Conservation (phyloP, 306 rosid genomes). For the Myrica gale region DNA sequence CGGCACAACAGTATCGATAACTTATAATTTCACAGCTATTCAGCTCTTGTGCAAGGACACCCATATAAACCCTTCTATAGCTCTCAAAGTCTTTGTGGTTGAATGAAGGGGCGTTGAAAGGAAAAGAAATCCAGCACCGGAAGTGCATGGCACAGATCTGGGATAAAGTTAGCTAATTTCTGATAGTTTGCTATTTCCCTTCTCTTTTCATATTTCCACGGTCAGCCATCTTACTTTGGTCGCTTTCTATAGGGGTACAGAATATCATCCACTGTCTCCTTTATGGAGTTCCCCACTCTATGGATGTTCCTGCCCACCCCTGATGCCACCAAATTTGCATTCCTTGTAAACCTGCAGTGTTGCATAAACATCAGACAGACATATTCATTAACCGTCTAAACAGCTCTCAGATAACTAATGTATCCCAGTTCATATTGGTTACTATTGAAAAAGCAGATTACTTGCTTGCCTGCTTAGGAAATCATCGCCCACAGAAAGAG, state of each 20-base stretch:
- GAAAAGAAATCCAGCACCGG: not conserved
- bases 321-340: slow-evolving; percentile 2
- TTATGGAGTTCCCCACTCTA: slow-evolving; percentile 12
- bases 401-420: not conserved
- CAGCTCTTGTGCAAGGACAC: not conserved
- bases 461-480: slow-evolving; percentile 11
- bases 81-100: not conserved
- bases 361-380: not conserved
- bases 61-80: not conserved
- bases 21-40: not conserved
- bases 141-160: not conserved
- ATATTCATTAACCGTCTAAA: not conserved
- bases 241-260: slow-evolving; percentile 3
- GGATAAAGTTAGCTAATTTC: not conserved
- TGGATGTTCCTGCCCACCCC: slow-evolving; percentile 1
- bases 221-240: slow-evolving; percentile 5
- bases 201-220: not conserved
- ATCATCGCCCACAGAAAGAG: slow-evolving; percentile 6
- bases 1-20: not conserved
- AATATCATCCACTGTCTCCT: slow-evolving; percentile 7
- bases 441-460: not conserved
- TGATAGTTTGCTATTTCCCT: not conserved
- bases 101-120: not conserved
- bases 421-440: not conserved
- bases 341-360: slow-evolving; percentile 20